Conservation (phyloP, 2,329 filamentous ascomycete genomes). For the Talaromyces albobiverticillius region DNA sequence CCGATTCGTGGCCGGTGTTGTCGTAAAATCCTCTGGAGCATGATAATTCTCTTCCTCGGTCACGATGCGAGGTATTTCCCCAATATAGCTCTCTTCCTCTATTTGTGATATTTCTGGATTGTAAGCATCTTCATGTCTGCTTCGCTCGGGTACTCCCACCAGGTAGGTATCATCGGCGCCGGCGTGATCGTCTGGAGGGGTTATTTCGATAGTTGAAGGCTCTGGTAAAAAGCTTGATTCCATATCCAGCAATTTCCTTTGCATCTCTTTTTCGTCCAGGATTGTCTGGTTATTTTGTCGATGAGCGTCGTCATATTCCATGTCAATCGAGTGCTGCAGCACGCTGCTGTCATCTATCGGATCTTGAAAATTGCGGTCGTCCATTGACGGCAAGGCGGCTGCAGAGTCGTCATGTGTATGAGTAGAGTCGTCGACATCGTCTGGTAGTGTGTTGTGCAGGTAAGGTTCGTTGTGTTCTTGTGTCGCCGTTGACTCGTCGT, state of each 20-base stretch:
- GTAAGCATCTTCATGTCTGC: conserved; percentile 16
- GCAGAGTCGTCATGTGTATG: background rate
- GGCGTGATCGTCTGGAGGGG: conserved; percentile 22
- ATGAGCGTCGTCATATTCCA: conserved; percentile 23
- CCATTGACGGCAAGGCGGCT: background rate
- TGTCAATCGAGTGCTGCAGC: conserved; percentile 6
- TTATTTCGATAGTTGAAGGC: conserved; percentile 43
- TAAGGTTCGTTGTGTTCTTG: background rate
- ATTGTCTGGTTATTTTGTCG: conserved; percentile 39
- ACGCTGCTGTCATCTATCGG: background rate
- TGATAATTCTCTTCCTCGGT: conserved; percentile 15
- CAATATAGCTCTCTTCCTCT: conserved; percentile 4
- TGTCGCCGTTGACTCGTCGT: background rate
- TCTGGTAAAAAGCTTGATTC: conserved; percentile 64
- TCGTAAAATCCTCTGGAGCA: conserved; percentile 12
- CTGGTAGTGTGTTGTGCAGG: background rate
- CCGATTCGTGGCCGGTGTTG: conserved; percentile 18
- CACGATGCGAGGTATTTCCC: conserved; percentile 6
- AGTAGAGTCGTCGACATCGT: background rate
- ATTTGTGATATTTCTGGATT: conserved; percentile 24
- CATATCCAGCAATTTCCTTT: conserved; percentile 58
- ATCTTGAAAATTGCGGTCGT: conserved; percentile 2
- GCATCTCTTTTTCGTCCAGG: conserved; percentile 59
- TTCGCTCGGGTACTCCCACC: conserved; percentile 31
- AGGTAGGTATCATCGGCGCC: conserved; percentile 45